These are phyloP conservation scores for Caryocar brasiliense DNA, from an alignment of 441 rosid species.

Conservation along the genomic window DNA sequence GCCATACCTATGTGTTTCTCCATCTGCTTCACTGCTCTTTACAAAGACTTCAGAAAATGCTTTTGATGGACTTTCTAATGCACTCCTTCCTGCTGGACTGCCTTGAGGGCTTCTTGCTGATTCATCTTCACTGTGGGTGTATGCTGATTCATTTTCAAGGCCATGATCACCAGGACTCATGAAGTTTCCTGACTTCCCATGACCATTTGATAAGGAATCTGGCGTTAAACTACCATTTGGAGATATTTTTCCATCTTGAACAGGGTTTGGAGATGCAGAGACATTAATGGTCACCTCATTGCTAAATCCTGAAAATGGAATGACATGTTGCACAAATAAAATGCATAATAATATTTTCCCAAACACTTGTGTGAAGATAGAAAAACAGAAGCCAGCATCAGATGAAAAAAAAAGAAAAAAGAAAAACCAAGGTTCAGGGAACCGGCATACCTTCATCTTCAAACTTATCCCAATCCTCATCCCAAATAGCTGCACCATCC, in stretches of 20 bases:
- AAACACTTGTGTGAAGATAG: background rate
- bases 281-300: constrained; percentile 54
- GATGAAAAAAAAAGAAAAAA: background rate
- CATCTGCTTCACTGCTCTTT: constrained; percentile 58
- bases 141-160: constrained; percentile 52
- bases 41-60: constrained; percentile 51
- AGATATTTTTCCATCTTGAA: constrained; percentile 38
- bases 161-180: constrained; percentile 35
- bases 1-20: constrained; percentile 38
- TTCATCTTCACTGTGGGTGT: constrained; percentile 73
- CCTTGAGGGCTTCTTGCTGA: constrained; percentile 71
- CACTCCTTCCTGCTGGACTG: constrained; percentile 57
- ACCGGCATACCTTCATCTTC: constrained; percentile 73
- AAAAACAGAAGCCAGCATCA: background rate
- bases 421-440: background rate
- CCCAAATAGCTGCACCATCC: constrained; percentile 83
- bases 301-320: constrained; percentile 57
- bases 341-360: constrained; percentile 1
- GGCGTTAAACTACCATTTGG: constrained; percentile 45
- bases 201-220: constrained; percentile 42
- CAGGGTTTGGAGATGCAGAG: constrained; percentile 28
- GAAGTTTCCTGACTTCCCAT: constrained; percentile 37
- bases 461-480: constrained; percentile 99
- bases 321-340: constrained; percentile 6
- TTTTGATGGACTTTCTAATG: constrained; percentile 54